Conservation (phyloP, 306 rosid genomes). For the Biancaea sappan region DNA sequence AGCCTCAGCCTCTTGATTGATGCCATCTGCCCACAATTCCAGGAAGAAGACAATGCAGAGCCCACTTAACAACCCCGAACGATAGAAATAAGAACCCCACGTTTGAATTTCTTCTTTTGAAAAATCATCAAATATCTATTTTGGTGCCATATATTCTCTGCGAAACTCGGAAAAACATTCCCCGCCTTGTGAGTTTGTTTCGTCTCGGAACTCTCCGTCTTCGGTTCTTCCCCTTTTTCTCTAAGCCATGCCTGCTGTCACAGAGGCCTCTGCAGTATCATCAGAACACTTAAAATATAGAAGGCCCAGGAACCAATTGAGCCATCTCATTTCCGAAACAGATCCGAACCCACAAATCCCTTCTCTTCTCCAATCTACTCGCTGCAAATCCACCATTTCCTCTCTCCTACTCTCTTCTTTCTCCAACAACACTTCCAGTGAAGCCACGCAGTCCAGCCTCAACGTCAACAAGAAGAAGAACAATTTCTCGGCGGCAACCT, state of each 20-base stretch:
- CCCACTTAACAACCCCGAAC: slow-evolving; percentile 62
- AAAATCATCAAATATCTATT: slow-evolving; percentile 25
- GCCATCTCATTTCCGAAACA: slow-evolving; percentile 55
- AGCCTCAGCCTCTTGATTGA: slow-evolving; percentile 44
- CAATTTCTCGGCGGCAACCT: slow-evolving; percentile 63
- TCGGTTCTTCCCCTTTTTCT: not conserved
- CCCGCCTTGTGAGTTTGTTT: not conserved
- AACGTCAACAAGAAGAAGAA: slow-evolving; percentile 56
- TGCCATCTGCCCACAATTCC: slow-evolving; percentile 50
- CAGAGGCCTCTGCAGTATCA: slow-evolving; percentile 37
- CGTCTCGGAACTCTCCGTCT: slow-evolving; percentile 3
- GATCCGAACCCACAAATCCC: slow-evolving; percentile 69
- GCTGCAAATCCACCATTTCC: slow-evolving; percentile 82
- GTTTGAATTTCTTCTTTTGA: slow-evolving; percentile 13
- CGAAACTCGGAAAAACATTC: slow-evolving; percentile 12
- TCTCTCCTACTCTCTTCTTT: slow-evolving; percentile 77
- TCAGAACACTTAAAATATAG: slow-evolving; percentile 63
- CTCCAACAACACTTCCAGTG: slow-evolving; percentile 44
- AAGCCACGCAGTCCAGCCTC: slow-evolving; percentile 39
- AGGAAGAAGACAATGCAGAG: slow-evolving; percentile 58
- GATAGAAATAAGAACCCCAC: slow-evolving; percentile 32
- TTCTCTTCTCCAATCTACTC: slow-evolving; percentile 66
- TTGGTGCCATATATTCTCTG: not conserved
- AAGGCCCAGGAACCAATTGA: slow-evolving; percentile 68
- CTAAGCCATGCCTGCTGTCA: slow-evolving; percentile 49